These are phyloP conservation scores for Xylaria sp. DNA, from an alignment of 2,329 filamentous ascomycete species.

Conservation along the genomic window DNA sequence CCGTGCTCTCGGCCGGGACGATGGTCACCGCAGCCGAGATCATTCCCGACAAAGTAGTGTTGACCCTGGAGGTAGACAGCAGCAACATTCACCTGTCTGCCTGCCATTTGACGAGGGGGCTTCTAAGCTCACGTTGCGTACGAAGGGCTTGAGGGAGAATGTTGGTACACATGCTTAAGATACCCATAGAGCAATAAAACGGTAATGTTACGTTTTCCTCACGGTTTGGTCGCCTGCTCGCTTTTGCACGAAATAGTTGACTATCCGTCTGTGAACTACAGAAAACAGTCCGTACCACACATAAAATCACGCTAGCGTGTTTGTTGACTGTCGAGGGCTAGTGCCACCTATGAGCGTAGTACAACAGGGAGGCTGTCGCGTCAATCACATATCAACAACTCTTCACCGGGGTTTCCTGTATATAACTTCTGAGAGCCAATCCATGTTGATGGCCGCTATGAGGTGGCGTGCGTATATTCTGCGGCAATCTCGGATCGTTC, in stretches of 20 bases:
- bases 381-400: not conserved
- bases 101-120: constrained; percentile 61
- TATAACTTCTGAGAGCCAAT: not conserved
- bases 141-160: constrained; percentile 67
- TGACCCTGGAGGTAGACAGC: constrained; percentile 12
- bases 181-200: constrained; percentile 32
- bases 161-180: constrained; percentile 49
- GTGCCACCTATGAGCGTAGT: not conserved
- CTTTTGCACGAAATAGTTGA: not conserved
- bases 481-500: not conserved
- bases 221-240: not conserved
- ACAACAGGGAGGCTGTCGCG: not conserved
- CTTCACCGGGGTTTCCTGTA: not conserved
- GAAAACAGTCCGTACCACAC: not conserved
- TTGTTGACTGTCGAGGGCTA: not conserved
- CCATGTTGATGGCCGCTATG: not conserved
- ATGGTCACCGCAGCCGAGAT: constrained; percentile 19
- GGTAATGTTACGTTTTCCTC: not conserved
- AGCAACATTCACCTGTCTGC: constrained; percentile 41
- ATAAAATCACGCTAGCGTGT: not conserved
- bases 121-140: constrained; percentile 63
- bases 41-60: constrained; percentile 34
- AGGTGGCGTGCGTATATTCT: not conserved
- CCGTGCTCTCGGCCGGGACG: constrained; percentile 49
- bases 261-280: not conserved